These are phyloP conservation scores for Pseudohyphozyma bogoriensis DNA, from an alignment of 768 basidiomycete genomes.

Conservation along the genomic window DNA sequence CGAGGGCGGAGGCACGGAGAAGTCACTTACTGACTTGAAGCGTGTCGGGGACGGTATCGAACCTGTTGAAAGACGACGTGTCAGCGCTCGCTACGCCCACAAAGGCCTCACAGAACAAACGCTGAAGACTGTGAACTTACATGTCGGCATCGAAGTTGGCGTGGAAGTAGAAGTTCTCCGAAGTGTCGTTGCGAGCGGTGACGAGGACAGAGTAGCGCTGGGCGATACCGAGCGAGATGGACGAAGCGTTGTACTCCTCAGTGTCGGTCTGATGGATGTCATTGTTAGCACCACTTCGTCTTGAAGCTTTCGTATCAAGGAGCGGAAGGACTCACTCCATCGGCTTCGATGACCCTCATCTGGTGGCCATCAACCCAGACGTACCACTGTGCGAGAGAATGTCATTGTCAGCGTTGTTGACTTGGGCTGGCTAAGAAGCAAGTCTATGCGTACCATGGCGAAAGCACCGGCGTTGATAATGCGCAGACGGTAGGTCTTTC, in stretches of 20 bases:
- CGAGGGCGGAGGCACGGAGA: too few species aligned
- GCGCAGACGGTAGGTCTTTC: conserved; percentile 84
- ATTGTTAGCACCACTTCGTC: too few species aligned
- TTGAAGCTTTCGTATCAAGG: conserved; percentile 39
- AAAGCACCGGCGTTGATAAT: conserved; percentile 63
- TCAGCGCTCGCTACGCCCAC: conserved; percentile 51
- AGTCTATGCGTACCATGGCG: conserved; percentile 3
- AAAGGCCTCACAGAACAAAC: neutral
- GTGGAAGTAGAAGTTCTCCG: conserved; percentile 76
- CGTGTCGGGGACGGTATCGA: conserved; percentile 62
- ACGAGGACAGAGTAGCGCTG: conserved; percentile 90
- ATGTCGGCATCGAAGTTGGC: conserved; percentile 68
- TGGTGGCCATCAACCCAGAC: conserved; percentile 40
- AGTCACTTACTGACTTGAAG: conserved; percentile 57
- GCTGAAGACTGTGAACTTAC: neutral
- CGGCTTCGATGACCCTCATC: conserved; percentile 41
- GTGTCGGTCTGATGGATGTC: conserved; percentile 44
- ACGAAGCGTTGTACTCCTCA: conserved; percentile 59
- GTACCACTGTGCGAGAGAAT: conserved; percentile 37
- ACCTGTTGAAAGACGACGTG: too few species aligned
- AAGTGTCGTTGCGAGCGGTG: conserved; percentile 73
- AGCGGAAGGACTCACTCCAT: conserved; percentile 18
- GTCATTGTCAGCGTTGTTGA: too few species aligned
- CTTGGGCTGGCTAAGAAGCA: neutral
- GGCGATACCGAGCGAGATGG: conserved; percentile 66